Base-by-base conservation (phyloP, 2,329 filamentous ascomycete species). In the Xylaria sp. region DNA sequence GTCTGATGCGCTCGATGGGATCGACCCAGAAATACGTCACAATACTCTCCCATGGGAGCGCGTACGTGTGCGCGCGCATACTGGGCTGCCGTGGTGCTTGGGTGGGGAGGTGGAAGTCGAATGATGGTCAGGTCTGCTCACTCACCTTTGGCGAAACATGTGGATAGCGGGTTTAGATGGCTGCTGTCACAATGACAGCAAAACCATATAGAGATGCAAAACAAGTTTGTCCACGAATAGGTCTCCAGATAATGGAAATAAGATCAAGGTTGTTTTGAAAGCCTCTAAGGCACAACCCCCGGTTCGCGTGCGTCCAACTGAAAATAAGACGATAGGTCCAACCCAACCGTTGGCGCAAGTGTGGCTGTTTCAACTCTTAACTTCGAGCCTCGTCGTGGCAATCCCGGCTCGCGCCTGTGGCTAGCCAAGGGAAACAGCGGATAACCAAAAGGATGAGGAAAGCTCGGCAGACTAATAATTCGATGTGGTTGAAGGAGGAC, bases 111-210 rank as follows among this genome's bases (percentile, higher is more conserved):
- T 23, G 36, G 38, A 44, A 56, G 49, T 49, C 54, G 28, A 10
- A 33, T 36, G 51, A 42, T 57, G 57, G 36, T 38, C 66, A 61
- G 42, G 53, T 65, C 48, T 67, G 67, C 54, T 76, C 66, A 78
- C 76, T 76, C 67, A 78, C 76, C 76, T 77, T 70, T 77, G 75
- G 68, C 75, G 74, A 73, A 78, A 78, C 76, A 78, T 78, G 64
- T 74, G 69, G 72, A 71, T 64, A 36, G 49, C 63, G 69, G 38
- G 15, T 63, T 71, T 53, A 59, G 69, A 64, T 70, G 69, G 71
- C 63, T 60, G 75, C 76, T 76, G 76, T 74, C 75, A 72, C 71
- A 68, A 63, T 74, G 75, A 77, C 76, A 76, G 75, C 73, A 53
- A 67, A 67, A 42, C 73, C 68, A 57, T 65, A 58, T 44, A 63